Base-by-base conservation (phyloP, 169 alveolate genomes). In the Plasmodium chabaudi region DNA sequence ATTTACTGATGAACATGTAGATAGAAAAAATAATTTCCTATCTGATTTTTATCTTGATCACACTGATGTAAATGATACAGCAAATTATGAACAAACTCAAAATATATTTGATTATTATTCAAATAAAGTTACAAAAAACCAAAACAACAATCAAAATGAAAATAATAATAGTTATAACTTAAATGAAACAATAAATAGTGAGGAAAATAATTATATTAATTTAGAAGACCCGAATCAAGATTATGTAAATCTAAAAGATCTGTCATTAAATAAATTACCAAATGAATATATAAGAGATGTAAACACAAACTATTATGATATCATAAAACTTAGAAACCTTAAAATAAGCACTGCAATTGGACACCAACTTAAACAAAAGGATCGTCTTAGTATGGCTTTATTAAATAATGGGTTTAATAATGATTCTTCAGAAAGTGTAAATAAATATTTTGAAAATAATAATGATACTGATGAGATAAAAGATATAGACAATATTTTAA, bases 331-430 rank as follows among this genome's bases (percentile, higher is more conserved):
- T 27, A 82, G 90, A 17, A 82, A 82, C 21, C 69, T 82, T 6
- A 82, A 82, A 55, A 82, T 82, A 3, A 82, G 90, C 15, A 55
- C 90, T 67, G 90, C 90, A 51, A 64, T 82, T 2, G 90, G 90
- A 6, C 72, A 82, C 44, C 90, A 82, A 42, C 19, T 67, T 10
- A 65, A 67, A 39, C 90, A 82, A 57, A 82, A 82, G 19, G 90
- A 82, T 53, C 10, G 67, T 23, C 34, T 67, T 19, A 82, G 68
- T 21, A 82, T 82, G 90, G 42, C 84, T 6, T 55, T 82, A 47
- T 67, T 82, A 67, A 82, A 82, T 65, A 65, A 65, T 82, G 90
- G 84, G 21, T 25, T 82, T 9, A 49, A 82, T 71, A 82, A 82
- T 82, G 90, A 82, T 25, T 53, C 90, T 17, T 39, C 64, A 39